Evolutionary conservation across 2,329 filamentous ascomycete genomes (phyloP).

Genomic region (Metarhizium sp.): DNA sequence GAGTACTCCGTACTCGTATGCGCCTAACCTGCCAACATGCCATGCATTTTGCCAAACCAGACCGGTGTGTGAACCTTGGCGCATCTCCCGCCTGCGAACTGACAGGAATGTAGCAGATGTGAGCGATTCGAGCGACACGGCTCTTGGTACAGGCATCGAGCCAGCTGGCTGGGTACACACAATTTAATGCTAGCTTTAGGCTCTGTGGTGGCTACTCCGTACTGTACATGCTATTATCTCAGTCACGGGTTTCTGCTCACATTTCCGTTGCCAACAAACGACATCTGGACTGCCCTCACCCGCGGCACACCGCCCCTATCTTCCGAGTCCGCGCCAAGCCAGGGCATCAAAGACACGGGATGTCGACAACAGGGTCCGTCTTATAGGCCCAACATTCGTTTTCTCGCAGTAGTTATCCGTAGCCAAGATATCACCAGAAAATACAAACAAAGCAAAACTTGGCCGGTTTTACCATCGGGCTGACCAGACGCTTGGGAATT

Average conservation of each 20-base stretch:
- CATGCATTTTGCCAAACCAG: neutral
- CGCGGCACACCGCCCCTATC: neutral
- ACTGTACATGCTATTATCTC: neutral
- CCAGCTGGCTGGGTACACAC: conserved; percentile 1
- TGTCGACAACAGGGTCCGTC: neutral
- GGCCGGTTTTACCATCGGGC: too few relatives aligned
- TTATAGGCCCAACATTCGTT: neutral
- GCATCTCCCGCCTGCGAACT: too few relatives aligned
- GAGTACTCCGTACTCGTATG: neutral
- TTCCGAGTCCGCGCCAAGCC: conserved; percentile 1
- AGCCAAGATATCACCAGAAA: too few relatives aligned
- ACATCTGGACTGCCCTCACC: neutral
- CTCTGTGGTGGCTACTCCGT: neutral
- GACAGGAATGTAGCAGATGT: neutral
- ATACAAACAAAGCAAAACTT: too few relatives aligned
- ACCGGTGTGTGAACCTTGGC: neutral
- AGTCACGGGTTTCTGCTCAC: neutral
- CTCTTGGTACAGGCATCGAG: neutral
- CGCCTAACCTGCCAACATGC: neutral
- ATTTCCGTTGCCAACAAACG: neutral
- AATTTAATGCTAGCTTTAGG: neutral
- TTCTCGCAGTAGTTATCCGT: too few relatives aligned
- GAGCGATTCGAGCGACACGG: neutral
- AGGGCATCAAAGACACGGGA: conserved; percentile 1
- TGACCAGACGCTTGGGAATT: too few relatives aligned